Conservation (phyloP, 2,329 filamentous ascomycete species). For the Blastomyces emzantsi region DNA sequence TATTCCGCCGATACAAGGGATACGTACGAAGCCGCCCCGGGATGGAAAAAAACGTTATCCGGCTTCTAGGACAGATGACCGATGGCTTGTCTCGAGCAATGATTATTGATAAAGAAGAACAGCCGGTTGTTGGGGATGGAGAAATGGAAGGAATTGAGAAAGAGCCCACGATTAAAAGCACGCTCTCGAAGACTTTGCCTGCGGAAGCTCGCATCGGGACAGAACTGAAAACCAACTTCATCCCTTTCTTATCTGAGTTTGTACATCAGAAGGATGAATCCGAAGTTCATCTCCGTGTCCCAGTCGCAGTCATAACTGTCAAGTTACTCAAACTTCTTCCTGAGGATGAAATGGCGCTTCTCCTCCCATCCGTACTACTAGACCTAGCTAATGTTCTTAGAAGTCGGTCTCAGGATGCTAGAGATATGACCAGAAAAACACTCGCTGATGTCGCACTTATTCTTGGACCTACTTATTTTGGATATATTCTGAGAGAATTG, state of each 20-base stretch:
- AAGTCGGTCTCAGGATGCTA: slow-evolving; percentile 76
- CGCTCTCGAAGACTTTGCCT: slow-evolving; percentile 58
- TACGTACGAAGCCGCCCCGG: slow-evolving; percentile 75
- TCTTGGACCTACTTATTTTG: slow-evolving; percentile 73
- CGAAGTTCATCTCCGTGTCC: slow-evolving; percentile 84
- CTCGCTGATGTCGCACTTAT: slow-evolving; percentile 73
- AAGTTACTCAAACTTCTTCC: slow-evolving; percentile 80
- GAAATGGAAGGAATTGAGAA: slow-evolving; percentile 25
- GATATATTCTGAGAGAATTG: slow-evolving; percentile 88
- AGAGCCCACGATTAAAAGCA: slow-evolving; percentile 27
- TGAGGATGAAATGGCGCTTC: slow-evolving; percentile 58
- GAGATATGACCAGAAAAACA: slow-evolving; percentile 85
- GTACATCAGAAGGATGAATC: slow-evolving; percentile 92
- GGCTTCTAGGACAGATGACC: slow-evolving; percentile 69
- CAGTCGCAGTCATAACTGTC: slow-evolving; percentile 78
- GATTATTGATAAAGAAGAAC: slow-evolving; percentile 27
- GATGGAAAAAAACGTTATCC: slow-evolving; percentile 74
- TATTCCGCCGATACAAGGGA: slow-evolving; percentile 72
- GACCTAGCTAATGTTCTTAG: slow-evolving; percentile 90
- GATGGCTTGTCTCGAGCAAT: slow-evolving; percentile 58
- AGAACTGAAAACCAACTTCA: slow-evolving; percentile 64
- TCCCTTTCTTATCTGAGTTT: slow-evolving; percentile 72
- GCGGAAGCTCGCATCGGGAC: slow-evolving; percentile 56
- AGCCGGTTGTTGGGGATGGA: slow-evolving; percentile 15
- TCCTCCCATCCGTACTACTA: slow-evolving; percentile 73